Evolutionary conservation across 2,329 filamentous ascomycete species (phyloP).

Genomic region (Teratosphaeria destructans): DNA sequence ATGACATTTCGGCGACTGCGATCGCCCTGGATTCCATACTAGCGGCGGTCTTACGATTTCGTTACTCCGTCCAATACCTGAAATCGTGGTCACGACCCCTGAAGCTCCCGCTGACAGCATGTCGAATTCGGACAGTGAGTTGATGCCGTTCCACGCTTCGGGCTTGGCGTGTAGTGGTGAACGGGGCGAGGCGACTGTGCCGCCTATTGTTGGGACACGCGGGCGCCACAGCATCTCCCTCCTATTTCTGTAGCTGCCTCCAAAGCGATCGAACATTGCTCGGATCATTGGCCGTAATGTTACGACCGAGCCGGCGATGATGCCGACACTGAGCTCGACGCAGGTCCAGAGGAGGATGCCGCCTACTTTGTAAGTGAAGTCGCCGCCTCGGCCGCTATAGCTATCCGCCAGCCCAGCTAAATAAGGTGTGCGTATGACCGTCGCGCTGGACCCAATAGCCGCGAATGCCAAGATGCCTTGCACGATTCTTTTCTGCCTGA

Average conservation of each 20-base stretch:
- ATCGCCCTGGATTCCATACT: neutral
- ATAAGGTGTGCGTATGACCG: neutral
- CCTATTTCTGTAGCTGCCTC: neutral
- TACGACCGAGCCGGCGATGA: neutral
- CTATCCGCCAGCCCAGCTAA: neutral
- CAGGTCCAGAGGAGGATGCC: neutral
- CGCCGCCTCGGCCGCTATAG: neutral
- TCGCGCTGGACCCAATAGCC: neutral
- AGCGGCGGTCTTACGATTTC: neutral
- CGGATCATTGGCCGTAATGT: neutral
- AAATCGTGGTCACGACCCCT: neutral
- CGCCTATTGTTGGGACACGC: neutral
- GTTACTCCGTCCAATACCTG: neutral
- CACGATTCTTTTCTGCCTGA: neutral
- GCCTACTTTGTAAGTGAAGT: neutral
- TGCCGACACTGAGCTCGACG: neutral
- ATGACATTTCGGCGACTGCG: neutral
- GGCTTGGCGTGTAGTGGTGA: neutral
- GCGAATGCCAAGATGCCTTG: neutral
- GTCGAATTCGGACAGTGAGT: neutral
- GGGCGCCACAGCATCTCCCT: neutral
- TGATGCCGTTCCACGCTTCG: neutral
- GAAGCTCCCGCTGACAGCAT: neutral
- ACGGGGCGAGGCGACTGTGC: neutral
- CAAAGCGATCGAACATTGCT: neutral